Base-by-base conservation (phyloP, 345 rosid species). In the Corchorus capsularis region DNA sequence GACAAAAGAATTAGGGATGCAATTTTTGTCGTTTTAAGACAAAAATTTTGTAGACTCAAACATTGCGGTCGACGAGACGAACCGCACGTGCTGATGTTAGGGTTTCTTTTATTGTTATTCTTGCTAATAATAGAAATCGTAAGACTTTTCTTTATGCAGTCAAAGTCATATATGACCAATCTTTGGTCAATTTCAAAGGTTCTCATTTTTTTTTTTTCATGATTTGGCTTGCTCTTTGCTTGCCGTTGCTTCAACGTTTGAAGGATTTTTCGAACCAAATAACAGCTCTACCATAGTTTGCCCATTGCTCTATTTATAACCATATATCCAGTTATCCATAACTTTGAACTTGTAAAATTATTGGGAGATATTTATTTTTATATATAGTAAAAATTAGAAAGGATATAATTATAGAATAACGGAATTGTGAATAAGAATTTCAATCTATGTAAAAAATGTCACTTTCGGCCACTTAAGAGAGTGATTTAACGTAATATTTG, bases 11-110 rank as follows among this genome's bases (percentile, higher is more conserved):
- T 27, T 27, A 15, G 20, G 20, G 20, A 37, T 39, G 68, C 47
- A 4, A n/a, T 5, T 71, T 71, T 55, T 71, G 74, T 71, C 63
- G 63, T 37, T 45, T 19, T 11, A 4, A 20, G 47, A 39, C 63
- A 5, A 12, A 37, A 46, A 5, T 47, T 6, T 47, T 6, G 39
- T 0, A 2, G 73, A 37, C 49, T 71, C 50, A 71, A 71, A 55
- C 74, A 39, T 37, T 37, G 46, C 47, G 19, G 63, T 71, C 7
- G 43, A 39, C 7, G 45, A 69, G 43, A 39, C 7, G 45, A 69
- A 35, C 37, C 32, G 32, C 60, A 69, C 61, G 73, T 52, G 73
- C 46, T 17, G 74, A 7, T 12, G 19, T 16, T 19, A 11, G 27
- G 0, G n/a, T 39, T 16, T 34, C 34, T 6, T 7, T 63, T 8